Conservation (phyloP, 2,329 filamentous ascomycete genomes). For the Penicillium sp. region DNA sequence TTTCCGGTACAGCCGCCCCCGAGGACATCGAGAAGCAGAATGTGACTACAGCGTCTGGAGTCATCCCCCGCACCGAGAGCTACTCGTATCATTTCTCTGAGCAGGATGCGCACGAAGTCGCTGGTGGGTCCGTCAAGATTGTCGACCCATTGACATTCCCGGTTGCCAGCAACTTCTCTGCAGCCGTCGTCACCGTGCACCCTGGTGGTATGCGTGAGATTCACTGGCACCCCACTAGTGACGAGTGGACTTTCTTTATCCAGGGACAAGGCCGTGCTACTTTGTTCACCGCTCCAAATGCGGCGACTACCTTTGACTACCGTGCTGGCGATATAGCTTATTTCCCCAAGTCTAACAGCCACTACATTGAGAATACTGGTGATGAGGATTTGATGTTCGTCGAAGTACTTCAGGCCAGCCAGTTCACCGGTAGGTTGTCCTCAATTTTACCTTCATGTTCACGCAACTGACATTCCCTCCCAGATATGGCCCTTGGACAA, state of each 20-base stretch:
- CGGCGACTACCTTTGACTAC: slow-evolving; percentile 73
- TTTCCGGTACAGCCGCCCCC: slow-evolving; percentile 64
- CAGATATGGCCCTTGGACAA: slow-evolving; percentile 47
- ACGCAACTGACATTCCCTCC: slow-evolving; percentile 27
- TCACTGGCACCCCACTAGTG: slow-evolving; percentile 78
- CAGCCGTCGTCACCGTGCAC: slow-evolving; percentile 68
- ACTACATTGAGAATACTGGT: slow-evolving; percentile 75
- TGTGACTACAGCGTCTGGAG: slow-evolving; percentile 59
- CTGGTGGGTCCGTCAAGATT: slow-evolving; percentile 70
- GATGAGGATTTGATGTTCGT: slow-evolving; percentile 73
- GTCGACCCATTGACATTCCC: slow-evolving; percentile 74
- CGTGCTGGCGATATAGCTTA: slow-evolving; percentile 72
- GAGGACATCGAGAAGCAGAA: slow-evolving; percentile 64
- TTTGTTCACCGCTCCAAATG: slow-evolving; percentile 68
- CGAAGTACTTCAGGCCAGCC: slow-evolving; percentile 69
- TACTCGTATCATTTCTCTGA: slow-evolving; percentile 72
- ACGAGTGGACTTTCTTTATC: slow-evolving; percentile 81
- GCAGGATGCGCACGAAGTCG: slow-evolving; percentile 63
- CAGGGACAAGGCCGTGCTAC: slow-evolving; percentile 69
- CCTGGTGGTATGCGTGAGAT: slow-evolving; percentile 73
- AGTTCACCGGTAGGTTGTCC: slow-evolving; percentile 51
- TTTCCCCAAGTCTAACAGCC: slow-evolving; percentile 72
- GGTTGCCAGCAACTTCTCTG: slow-evolving; percentile 69
- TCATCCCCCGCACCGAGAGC: slow-evolving; percentile 62
- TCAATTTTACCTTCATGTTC: not conserved